These are phyloP conservation scores for Porphyra umbilicalis DNA, from an alignment of 31 red algal genomes.

Conservation along the genomic window DNA sequence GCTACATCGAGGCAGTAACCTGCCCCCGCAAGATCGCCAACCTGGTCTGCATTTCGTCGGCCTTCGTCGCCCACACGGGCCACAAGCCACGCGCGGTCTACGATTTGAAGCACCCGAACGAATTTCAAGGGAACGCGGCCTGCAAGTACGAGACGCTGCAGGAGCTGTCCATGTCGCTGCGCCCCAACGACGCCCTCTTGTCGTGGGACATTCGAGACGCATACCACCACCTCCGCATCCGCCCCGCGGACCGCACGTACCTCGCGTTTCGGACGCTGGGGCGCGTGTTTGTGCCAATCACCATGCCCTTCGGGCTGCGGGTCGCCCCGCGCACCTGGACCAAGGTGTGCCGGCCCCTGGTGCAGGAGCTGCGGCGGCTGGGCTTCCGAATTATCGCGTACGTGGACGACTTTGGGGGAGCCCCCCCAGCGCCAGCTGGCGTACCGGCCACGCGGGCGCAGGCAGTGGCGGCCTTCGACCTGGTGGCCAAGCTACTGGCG, in stretches of 20 bases:
- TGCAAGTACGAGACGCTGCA: conserved; percentile 12
- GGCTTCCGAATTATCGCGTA: too few species aligned
- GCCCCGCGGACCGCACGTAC: conserved; percentile 7
- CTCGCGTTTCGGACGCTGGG: conserved; percentile 13
- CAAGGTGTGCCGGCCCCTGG: conserved; percentile 22
- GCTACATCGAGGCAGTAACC: too few species aligned
- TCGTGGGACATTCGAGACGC: conserved; percentile 6
- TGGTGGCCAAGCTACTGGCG: too few species aligned
- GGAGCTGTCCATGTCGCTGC: conserved; percentile 18
- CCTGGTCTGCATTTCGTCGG: background rate
- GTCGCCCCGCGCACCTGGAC: conserved; percentile 22
- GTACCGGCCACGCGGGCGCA: too few species aligned
- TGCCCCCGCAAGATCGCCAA: too few species aligned
- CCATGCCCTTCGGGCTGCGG: conserved; percentile 13
- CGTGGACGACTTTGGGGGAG: too few species aligned
- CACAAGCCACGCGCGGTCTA: conserved; percentile 7
- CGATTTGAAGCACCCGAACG: conserved; percentile 12
- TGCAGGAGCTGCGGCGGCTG: conserved; percentile 1
- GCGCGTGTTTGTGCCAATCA: conserved; percentile 5
- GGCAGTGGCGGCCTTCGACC: too few species aligned
- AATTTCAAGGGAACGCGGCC: conserved; percentile 11
- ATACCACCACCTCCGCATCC: conserved; percentile 22
- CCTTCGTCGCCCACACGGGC: background rate
- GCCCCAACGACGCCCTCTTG: conserved; percentile 17
- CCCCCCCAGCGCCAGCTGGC: too few species aligned